Percentiles rank a stretch among this genome's conserved stretches.
phyloP scores from a whole-genome alignment of 2,329 filamentous ascomycete species.

The Colletotrichum nymphaeae region DNA sequence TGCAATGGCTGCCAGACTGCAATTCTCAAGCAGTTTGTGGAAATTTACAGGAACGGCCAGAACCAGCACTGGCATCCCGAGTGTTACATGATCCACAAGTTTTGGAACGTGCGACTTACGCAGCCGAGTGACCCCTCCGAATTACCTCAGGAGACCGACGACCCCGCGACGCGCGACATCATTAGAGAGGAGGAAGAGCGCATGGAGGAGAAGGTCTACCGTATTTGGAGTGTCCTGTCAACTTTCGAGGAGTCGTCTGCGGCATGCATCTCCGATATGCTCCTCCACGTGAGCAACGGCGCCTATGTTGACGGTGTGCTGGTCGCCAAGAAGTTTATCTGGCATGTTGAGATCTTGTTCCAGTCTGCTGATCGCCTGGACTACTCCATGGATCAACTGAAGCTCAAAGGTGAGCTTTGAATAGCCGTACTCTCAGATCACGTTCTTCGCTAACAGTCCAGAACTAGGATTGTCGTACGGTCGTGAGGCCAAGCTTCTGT shows the following conservation, averaged over 20 bases:
- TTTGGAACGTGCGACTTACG: slow-evolving; percentile 95
- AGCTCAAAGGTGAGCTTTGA: slow-evolving; percentile 76
- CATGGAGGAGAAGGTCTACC: slow-evolving; percentile 98
- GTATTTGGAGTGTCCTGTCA: slow-evolving; percentile 97
- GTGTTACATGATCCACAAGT: slow-evolving; percentile 99
- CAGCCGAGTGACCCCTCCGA: slow-evolving; percentile 65
- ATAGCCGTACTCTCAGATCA: background rate
- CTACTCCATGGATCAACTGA: slow-evolving; percentile 72
- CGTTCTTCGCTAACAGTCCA: slow-evolving; percentile 14
- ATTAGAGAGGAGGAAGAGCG: slow-evolving; percentile 89
- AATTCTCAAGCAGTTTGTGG: slow-evolving; percentile 98
- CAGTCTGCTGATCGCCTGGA: slow-evolving; percentile 88
- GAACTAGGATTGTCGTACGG: slow-evolving; percentile 84
- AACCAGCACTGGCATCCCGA: slow-evolving; percentile 99
- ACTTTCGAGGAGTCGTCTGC: slow-evolving; percentile 98
- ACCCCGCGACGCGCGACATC: slow-evolving; percentile 74
- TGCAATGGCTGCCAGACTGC: slow-evolving; percentile 98
- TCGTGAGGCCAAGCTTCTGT: slow-evolving; percentile 97
- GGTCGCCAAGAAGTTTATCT: slow-evolving; percentile 95
- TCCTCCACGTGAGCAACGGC: slow-evolving; percentile 97
- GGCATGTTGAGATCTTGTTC: slow-evolving; percentile 94
- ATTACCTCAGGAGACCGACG: slow-evolving; percentile 56
- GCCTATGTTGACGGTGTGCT: slow-evolving; percentile 95
- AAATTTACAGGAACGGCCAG: slow-evolving; percentile 97
- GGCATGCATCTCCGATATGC: slow-evolving; percentile 98